A percentile compares a stretch with the other conserved stretches of the same genome.
phyloP scores from a whole-genome alignment of 148 eudicot species.

The Camellia sinensis region DNA sequence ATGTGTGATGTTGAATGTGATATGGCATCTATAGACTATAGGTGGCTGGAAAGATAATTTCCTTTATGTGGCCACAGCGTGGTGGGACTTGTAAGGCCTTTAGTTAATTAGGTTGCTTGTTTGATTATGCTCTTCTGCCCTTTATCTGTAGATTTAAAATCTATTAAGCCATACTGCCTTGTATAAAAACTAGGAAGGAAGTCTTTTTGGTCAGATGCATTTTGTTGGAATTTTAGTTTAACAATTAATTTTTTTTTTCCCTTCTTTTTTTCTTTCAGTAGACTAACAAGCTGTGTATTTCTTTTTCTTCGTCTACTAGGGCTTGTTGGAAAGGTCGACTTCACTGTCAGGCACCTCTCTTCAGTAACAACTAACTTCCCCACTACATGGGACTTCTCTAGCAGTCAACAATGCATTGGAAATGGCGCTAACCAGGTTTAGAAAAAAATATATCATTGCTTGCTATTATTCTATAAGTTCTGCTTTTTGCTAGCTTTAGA shows the following conservation, averaged over 20 bases:
- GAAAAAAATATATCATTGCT: neutral
- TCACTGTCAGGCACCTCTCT: conserved; percentile 90
- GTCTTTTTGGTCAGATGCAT: neutral
- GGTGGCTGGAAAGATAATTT: neutral
- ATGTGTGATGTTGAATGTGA: neutral
- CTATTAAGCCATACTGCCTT: neutral
- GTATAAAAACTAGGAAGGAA: neutral
- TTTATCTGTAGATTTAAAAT: neutral
- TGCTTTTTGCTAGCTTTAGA: neutral
- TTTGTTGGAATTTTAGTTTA: conserved; percentile 2
- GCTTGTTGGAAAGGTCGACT: conserved; percentile 89
- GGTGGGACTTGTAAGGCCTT: neutral
- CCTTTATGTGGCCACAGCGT: neutral
- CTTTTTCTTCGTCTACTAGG: conserved; percentile 35
- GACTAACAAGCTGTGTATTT: neutral
- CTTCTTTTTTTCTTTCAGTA: no score
- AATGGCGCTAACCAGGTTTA: conserved; percentile 56
- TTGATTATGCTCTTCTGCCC: neutral
- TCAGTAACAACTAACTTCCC: conserved; percentile 65
- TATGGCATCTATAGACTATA: neutral
- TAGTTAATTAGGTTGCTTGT: neutral
- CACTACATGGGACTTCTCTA: conserved; percentile 52
- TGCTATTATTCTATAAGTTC: conserved; percentile 5
- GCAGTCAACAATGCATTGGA: conserved; percentile 66
- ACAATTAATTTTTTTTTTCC: neutral